Conservation (phyloP, 495 filamentous ascomycete genomes). For the Platismatia glauca region DNA sequence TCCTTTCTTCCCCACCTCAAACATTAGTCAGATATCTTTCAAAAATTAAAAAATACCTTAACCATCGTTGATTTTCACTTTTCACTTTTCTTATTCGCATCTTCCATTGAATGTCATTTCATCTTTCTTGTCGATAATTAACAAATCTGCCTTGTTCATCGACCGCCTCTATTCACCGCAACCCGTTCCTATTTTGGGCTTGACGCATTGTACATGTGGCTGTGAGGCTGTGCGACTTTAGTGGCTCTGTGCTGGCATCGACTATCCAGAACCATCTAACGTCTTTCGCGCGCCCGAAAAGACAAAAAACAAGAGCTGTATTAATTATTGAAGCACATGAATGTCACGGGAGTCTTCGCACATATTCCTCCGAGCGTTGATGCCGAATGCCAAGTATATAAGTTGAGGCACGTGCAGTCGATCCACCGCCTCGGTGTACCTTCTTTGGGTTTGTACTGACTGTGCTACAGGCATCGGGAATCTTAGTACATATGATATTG, state of each 20-base stretch:
- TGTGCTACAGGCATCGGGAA: conserved; percentile 3
- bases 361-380: conserved; percentile 2
- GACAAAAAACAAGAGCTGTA: conserved; percentile 7
- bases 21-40: conserved; percentile 3
- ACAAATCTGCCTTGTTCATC: conserved; percentile 6
- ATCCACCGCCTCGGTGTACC: neutral
- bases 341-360: conserved; percentile 19
- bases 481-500: conserved; percentile 9
- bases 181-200: conserved; percentile 19
- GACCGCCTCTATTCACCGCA: conserved; percentile 6
- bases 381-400: conserved; percentile 3
- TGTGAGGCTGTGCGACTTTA: conserved; percentile 14
- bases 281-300: conserved; percentile 3
- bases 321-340: conserved; percentile 15
- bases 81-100: conserved; percentile 1
- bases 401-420: conserved; percentile 17
- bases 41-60: neutral
- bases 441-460: neutral
- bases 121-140: neutral
- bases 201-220: conserved; percentile 19
- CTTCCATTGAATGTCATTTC: neutral
- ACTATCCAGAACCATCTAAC: conserved; percentile 4
- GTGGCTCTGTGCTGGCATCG: conserved; percentile 21
- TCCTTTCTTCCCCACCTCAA: conserved; percentile 14
- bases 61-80: too few species aligned